Percentiles rank a stretch among this genome's conserved stretches.
Conservation (phyloP, 345 rosid genomes). For the Eucalyptus grandis region DNA sequence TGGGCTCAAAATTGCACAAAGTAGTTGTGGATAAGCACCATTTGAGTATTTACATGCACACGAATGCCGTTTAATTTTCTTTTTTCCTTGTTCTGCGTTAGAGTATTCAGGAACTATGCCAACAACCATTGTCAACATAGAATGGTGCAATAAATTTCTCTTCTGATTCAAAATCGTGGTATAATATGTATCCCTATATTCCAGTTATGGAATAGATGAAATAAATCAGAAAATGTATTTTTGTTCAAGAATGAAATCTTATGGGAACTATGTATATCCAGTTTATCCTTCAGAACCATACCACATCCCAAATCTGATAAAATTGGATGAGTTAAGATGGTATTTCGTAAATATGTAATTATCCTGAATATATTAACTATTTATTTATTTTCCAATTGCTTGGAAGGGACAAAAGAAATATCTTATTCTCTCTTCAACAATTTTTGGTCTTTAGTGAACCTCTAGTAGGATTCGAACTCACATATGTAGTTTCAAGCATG, state of each 20-base stretch:
- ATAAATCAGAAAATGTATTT: no score
- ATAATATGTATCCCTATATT: no score
- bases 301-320: no score
- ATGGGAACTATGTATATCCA: no score
- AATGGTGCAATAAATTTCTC: slow-evolving; percentile 42
- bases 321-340: no score
- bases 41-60: background rate
- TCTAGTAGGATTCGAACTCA: background rate
- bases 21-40: background rate
- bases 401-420: no score
- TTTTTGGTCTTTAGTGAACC: no score
- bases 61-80: background rate
- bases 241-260: no score
- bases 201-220: rapidly evolving
- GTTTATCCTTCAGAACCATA: rapidly evolving
- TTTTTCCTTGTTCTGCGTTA: background rate
- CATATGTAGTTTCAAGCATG: slow-evolving; percentile 81
- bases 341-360: no score
- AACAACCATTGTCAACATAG: slow-evolving; percentile 37
- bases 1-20: background rate
- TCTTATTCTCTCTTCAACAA: no score
- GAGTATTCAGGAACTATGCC: slow-evolving; percentile 50
- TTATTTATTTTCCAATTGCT: no score
- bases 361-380: no score
- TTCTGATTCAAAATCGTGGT: rapidly evolving